Evolutionary conservation across 345 rosid genomes (phyloP), one percentile per base, ranked within the genome.

Genomic region (Nephelium lappaceum): DNA sequence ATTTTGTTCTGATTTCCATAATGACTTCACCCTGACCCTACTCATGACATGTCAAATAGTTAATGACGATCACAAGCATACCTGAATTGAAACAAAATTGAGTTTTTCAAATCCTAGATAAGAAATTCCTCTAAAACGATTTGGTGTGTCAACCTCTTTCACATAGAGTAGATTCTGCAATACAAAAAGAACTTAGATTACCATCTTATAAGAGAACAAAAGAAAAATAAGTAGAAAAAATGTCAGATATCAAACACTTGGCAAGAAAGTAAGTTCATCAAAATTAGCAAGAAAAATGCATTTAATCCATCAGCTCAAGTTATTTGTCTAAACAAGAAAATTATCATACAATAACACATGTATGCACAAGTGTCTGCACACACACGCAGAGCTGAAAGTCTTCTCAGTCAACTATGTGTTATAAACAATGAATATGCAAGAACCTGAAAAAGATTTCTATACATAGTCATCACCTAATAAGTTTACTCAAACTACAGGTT

Each of bases 21-120:
- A 53, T 31, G 47, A n/a, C 61, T 11, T 64, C n/a, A 71, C 16
- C 25, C 55, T 42, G 51, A 15, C 15, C 12, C 25, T 38, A 31
- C 23, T 18, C 51, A 58, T 8, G 43, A 21, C 63, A 21, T 18
- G 31, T 36, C 64, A 64, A 5, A 41, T 11, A 23, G 27, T 19
- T 60, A 60, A n/a, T 10, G 41, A 41, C 31, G 69, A 79, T 51
- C 36, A 36, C 11, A 8, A 51, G 67, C 47, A 23, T 84, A 92
- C 99, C 98, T 93, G 99, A 81, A 95, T 93, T 64, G 98, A 97
- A 69, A 92, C 83, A 64, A 92, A 93, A 0, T 97, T 92, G 81
- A 95, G 91, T 78, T 90, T 95, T 78, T 93, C 97, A 51, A 95
- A 95, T 83, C 95, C 96, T 61, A 95, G 85, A 84, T 95, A 95